phyloP scores from a whole-genome alignment of 1,139 yeast genomes.

The Yamadazyma mexicana region DNA sequence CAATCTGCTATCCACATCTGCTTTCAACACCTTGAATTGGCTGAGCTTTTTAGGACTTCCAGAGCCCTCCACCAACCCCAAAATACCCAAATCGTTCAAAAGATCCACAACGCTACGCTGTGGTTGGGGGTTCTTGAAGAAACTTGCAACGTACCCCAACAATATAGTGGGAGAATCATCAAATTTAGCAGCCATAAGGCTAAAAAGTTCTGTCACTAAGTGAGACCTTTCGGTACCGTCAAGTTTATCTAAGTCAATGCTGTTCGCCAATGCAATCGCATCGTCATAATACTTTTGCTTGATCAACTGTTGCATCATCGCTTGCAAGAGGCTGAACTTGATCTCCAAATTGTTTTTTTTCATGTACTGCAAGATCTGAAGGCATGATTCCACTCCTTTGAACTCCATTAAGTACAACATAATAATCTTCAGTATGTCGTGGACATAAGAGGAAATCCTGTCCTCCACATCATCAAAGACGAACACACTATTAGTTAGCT shows the following conservation, averaged over 20 bases:
- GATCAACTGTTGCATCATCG: constrained; percentile 30
- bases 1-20: constrained; percentile 32
- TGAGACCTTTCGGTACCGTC: constrained; percentile 17
- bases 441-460: constrained; percentile 23
- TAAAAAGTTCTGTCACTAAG: constrained; percentile 32
- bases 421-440: constrained; percentile 27
- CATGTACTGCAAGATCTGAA: constrained; percentile 36
- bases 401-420: constrained; percentile 38
- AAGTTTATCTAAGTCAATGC: constrained; percentile 26
- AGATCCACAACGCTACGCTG: constrained; percentile 14
- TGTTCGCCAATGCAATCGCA: constrained; percentile 36
- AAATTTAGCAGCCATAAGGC: constrained; percentile 31
- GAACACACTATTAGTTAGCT: constrained; percentile 11
- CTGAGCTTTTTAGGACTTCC: constrained; percentile 16
- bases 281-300: constrained; percentile 32
- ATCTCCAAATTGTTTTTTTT: constrained; percentile 27
- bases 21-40: constrained; percentile 22
- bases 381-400: constrained; percentile 35
- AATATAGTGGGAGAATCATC: constrained; percentile 35
- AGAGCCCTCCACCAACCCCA: constrained; percentile 23
- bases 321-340: constrained; percentile 23
- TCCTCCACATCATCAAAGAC: constrained; percentile 16
- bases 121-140: constrained; percentile 18
- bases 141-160: constrained; percentile 37
- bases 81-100: constrained; percentile 26